Percentiles rank a stretch among this genome's conserved stretches.
Conservation (phyloP, 2,329 filamentous ascomycete species). For the Allantophomopsis lycopodina region DNA sequence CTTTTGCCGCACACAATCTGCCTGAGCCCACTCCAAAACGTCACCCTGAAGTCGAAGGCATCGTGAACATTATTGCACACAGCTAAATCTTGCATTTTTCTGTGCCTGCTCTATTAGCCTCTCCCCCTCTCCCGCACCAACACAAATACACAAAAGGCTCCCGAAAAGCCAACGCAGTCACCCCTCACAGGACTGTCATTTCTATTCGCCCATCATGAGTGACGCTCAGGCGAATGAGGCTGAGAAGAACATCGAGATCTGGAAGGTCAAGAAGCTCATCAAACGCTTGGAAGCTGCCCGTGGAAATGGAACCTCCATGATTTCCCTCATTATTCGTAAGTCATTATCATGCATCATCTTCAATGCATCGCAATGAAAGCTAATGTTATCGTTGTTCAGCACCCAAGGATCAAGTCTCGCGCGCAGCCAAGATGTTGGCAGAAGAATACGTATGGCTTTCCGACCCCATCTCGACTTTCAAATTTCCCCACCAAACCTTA, state of each 20-base stretch:
- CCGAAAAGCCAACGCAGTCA: too few relatives aligned
- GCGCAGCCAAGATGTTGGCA: slow-evolving; percentile 98
- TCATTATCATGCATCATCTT: slow-evolving; percentile 2
- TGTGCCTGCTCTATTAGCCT: too few relatives aligned
- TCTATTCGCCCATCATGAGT: slow-evolving; percentile 53
- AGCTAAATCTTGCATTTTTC: too few relatives aligned
- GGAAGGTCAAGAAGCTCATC: slow-evolving; percentile 99
- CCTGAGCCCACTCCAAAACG: too few relatives aligned
- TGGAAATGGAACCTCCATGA: slow-evolving; percentile 99
- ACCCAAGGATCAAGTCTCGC: slow-evolving; percentile 95
- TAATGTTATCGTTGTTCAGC: slow-evolving; percentile 36
- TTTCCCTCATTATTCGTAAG: slow-evolving; percentile 95
- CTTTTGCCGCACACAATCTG: too few relatives aligned
- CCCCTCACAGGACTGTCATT: too few relatives aligned
- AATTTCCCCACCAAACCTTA: background rate
- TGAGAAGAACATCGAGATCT: slow-evolving; percentile 91
- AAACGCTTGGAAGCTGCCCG: slow-evolving; percentile 94
- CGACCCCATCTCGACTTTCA: background rate
- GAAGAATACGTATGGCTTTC: slow-evolving; percentile 80
- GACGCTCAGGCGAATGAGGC: slow-evolving; percentile 79
- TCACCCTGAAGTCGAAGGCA: too few relatives aligned
- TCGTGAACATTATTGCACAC: too few relatives aligned
- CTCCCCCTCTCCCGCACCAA: too few relatives aligned
- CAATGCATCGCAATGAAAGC: background rate
- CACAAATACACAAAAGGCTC: too few relatives aligned